Evolutionary conservation across 352 stramenopile genomes (phyloP).

Genomic region (Stramenopiles sp.): DNA sequence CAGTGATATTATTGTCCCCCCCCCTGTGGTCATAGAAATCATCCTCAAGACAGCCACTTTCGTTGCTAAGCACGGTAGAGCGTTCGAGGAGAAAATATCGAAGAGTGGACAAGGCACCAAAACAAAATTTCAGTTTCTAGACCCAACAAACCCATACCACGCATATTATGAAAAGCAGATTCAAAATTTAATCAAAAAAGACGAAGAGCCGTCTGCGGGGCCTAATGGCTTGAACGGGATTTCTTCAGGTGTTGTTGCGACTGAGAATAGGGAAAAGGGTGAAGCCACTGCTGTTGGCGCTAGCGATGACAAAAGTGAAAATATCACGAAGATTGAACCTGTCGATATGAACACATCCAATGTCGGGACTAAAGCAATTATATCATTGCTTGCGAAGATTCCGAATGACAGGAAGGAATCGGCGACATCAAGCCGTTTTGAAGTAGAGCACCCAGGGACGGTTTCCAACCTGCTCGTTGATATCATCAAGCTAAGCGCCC

Average conservation of each 20-base stretch:
- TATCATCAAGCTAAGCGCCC: conserved; percentile 91
- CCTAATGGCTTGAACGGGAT: too few species aligned
- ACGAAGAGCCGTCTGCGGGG: too few species aligned
- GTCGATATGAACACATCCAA: too few species aligned
- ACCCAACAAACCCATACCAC: conserved; percentile 78
- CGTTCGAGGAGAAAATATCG: conserved; percentile 87
- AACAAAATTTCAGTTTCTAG: conserved; percentile 92
- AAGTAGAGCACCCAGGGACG: conserved; percentile 62
- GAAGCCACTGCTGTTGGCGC: too few species aligned
- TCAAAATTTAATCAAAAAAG: conserved; percentile 43
- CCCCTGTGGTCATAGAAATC: conserved; percentile 86
- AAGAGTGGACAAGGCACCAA: conserved; percentile 72
- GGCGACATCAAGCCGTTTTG: conserved; percentile 44
- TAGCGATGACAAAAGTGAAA: too few species aligned
- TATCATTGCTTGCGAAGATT: too few species aligned
- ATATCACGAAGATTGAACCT: too few species aligned
- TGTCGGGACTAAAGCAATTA: too few species aligned
- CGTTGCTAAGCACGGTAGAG: conserved; percentile 87
- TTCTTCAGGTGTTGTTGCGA: too few species aligned
- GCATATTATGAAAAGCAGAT: conserved; percentile 96
- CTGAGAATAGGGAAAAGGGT: too few species aligned
- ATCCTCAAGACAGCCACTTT: conserved; percentile 96
- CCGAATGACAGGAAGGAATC: too few species aligned
- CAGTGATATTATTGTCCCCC: conserved; percentile 88
- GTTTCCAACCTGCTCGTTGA: conserved; percentile 79